phyloP scores from a whole-genome alignment of 192 early-diverging fungal genomes.

The Mortierella alpina region DNA sequence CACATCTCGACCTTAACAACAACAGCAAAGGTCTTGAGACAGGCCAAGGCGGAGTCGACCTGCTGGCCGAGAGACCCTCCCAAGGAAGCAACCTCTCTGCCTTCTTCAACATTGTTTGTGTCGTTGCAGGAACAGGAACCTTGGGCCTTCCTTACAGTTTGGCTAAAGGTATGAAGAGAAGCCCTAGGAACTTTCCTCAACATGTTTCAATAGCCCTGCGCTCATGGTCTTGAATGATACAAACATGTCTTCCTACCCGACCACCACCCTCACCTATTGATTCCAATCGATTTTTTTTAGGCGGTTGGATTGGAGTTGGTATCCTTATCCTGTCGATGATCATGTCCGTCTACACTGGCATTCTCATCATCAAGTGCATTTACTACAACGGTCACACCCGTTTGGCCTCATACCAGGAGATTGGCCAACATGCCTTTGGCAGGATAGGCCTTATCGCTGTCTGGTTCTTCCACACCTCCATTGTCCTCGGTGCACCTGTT shows the following conservation, averaged over 20 bases:
- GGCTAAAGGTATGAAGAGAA: slow-evolving; percentile 48
- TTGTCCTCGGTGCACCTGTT: slow-evolving; percentile 63
- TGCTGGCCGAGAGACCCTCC: slow-evolving; percentile 43
- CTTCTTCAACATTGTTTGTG: slow-evolving; percentile 66
- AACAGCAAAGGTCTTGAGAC: neutral
- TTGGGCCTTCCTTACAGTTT: slow-evolving; percentile 69
- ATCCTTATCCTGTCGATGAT: slow-evolving; percentile 75
- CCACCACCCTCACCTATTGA: neutral
- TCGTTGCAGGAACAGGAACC: slow-evolving; percentile 72
- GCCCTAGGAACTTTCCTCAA: neutral
- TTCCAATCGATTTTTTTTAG: slow-evolving; percentile 24
- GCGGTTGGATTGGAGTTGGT: slow-evolving; percentile 81
- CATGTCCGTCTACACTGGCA: slow-evolving; percentile 79
- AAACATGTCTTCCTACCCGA: slow-evolving; percentile 1
- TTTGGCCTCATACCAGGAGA: slow-evolving; percentile 70
- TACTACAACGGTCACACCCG: slow-evolving; percentile 63
- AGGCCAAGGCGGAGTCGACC: slow-evolving; percentile 11
- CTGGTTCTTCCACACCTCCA: slow-evolving; percentile 65
- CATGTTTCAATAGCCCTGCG: neutral
- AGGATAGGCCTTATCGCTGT: slow-evolving; percentile 57
- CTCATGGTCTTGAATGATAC: neutral
- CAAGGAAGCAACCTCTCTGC: slow-evolving; percentile 63
- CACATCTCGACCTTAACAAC: slow-evolving; percentile 3
- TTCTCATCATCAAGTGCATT: slow-evolving; percentile 72
- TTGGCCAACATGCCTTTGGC: slow-evolving; percentile 70